Evolutionary conservation across 2,329 filamentous ascomycete genomes (phyloP).

Genomic region (Sclerotinia minor): DNA sequence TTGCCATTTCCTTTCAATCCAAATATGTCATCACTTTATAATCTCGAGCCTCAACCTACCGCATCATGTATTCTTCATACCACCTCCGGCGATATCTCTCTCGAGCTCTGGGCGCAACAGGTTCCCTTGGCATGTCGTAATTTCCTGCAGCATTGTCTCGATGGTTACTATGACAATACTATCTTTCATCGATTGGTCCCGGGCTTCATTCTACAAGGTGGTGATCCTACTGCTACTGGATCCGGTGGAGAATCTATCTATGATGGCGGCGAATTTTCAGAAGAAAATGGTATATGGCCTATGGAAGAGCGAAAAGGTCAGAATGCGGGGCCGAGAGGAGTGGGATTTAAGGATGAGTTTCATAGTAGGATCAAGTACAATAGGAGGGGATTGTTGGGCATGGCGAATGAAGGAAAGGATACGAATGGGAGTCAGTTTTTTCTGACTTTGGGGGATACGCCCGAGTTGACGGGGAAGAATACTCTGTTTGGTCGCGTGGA

Average conservation of each 20-base stretch:
- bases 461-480: constrained; percentile 85
- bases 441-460: constrained; percentile 81
- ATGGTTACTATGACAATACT: constrained; percentile 92
- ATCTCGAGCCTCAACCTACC: constrained; percentile 91
- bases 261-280: constrained; percentile 71
- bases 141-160: constrained; percentile 91
- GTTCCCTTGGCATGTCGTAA: constrained; percentile 88
- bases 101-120: constrained; percentile 95
- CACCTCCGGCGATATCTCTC: constrained; percentile 80
- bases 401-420: constrained; percentile 84
- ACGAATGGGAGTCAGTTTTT: constrained; percentile 98
- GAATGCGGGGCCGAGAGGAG: constrained; percentile 59
- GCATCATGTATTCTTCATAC: constrained; percentile 90
- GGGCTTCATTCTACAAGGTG: constrained; percentile 90
- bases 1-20: neutral
- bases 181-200: constrained; percentile 92
- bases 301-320: constrained; percentile 64
- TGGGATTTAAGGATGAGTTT: constrained; percentile 79
- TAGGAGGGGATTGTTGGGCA: constrained; percentile 83
- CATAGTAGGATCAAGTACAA: constrained; percentile 93
- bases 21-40: constrained; percentile 84
- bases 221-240: constrained; percentile 90
- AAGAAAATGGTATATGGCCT: constrained; percentile 46
- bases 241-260: constrained; percentile 91
- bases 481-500: constrained; percentile 91